Conservation (phyloP, 1,284 basidiomycete species). For the Puccinia coronata region DNA sequence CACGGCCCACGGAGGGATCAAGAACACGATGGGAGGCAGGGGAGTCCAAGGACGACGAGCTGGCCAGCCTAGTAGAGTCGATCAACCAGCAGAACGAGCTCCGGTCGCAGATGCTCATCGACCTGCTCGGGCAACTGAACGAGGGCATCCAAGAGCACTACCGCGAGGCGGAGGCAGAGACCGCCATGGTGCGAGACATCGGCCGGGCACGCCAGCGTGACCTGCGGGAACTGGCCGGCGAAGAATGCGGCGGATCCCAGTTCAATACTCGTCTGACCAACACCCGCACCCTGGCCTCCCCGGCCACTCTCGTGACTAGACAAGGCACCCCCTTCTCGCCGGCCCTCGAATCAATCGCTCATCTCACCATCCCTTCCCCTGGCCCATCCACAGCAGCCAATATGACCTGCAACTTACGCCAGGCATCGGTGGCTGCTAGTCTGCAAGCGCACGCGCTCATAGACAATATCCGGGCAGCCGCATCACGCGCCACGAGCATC, state of each 20-base stretch:
- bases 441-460: neutral
- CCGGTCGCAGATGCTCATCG: neutral
- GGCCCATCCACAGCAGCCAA: neutral
- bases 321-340: neutral
- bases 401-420: slow-evolving; percentile 9
- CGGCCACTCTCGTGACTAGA: too few species aligned
- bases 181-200: slow-evolving; percentile 12
- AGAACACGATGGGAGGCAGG: slow-evolving; percentile 21
- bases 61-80: slow-evolving; percentile 12
- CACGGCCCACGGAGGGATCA: neutral
- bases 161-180: neutral
- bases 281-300: neutral
- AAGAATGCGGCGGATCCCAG: slow-evolving; percentile 19
- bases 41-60: slow-evolving; percentile 28
- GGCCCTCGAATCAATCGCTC: neutral
- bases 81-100: neutral
- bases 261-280: neutral
- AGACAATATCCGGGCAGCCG: slow-evolving; percentile 6
- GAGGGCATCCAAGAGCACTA: neutral
- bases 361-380: neutral
- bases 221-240: slow-evolving; percentile 15
- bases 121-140: neutral
- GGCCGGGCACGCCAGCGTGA: neutral
- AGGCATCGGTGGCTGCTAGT: slow-evolving; percentile 25
- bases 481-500: neutral